Evolutionary conservation across 768 basidiomycete genomes (phyloP).

Genomic region (Russula ochroleuca): DNA sequence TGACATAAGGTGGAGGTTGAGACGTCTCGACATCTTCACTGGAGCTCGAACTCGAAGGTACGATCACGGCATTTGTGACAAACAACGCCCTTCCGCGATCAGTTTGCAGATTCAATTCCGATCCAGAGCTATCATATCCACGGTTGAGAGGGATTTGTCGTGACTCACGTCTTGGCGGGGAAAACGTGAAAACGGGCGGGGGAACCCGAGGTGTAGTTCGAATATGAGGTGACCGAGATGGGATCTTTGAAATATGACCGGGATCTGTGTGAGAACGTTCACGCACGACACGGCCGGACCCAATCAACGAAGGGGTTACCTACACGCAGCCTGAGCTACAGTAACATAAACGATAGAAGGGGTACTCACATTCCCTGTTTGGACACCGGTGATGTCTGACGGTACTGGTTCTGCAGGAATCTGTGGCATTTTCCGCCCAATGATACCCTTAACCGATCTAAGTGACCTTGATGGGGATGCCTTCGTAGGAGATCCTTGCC

Average conservation of each 20-base stretch:
- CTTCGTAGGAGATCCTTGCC: slow-evolving; percentile 21
- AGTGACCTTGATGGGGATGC: slow-evolving; percentile 26
- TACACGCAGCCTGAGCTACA: not conserved
- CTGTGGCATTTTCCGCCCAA: slow-evolving; percentile 24
- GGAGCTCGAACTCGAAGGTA: slow-evolving; percentile 23
- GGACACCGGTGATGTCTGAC: not conserved
- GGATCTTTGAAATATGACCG: slow-evolving; percentile 24
- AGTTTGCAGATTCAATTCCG: slow-evolving; percentile 17
- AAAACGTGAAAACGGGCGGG: slow-evolving; percentile 12
- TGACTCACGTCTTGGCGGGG: slow-evolving; percentile 6
- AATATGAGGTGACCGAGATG: slow-evolving; percentile 16
- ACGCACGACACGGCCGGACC: slow-evolving; percentile 7
- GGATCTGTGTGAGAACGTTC: slow-evolving; percentile 28
- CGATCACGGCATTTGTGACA: slow-evolving; percentile 24
- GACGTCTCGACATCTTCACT: slow-evolving; percentile 17
- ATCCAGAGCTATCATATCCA: slow-evolving; percentile 24
- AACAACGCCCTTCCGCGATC: slow-evolving; percentile 23
- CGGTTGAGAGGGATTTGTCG: not conserved
- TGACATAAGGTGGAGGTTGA: not conserved
- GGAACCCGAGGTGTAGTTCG: slow-evolving; percentile 18
- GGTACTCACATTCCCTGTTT: slow-evolving; percentile 12
- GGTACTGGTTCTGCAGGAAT: slow-evolving; percentile 3
- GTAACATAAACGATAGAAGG: not conserved
- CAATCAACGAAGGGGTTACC: not conserved
- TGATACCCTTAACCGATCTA: slow-evolving; percentile 21